Conservation (phyloP, 2,329 filamentous ascomycete genomes). For the Trichoderma afroharzianum region DNA sequence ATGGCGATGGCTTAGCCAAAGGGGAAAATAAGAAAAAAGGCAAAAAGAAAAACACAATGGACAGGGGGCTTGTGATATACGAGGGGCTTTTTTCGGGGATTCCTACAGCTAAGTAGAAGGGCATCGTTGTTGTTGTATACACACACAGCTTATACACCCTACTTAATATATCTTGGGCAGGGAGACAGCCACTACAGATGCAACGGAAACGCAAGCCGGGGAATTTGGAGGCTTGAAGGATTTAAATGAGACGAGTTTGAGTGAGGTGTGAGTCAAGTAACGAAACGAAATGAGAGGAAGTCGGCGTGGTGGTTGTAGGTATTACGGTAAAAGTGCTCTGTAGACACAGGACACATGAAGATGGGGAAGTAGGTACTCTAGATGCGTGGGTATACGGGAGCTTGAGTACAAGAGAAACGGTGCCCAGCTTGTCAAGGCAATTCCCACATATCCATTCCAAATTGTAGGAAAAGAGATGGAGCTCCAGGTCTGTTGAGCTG, state of each 20-base stretch:
- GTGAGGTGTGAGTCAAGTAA: neutral
- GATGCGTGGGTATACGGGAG: too few relatives aligned
- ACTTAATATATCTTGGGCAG: neutral
- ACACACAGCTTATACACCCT: neutral
- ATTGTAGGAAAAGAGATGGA: neutral
- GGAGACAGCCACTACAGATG: conserved; percentile 2
- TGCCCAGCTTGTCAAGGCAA: neutral
- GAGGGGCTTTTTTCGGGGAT: neutral
- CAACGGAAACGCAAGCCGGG: conserved; percentile 6
- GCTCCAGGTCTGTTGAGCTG: neutral
- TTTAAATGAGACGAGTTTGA: neutral
- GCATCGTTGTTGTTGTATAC: neutral
- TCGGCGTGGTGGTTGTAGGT: neutral
- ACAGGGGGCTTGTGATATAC: neutral
- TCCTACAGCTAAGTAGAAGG: neutral
- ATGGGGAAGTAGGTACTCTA: neutral
- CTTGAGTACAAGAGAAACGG: neutral
- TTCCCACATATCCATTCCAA: neutral
- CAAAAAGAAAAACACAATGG: neutral
- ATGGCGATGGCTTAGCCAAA: neutral
- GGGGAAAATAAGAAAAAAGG: neutral
- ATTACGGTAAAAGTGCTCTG: neutral
- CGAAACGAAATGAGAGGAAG: neutral
- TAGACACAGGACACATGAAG: neutral
- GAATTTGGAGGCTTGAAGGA: conserved; percentile 1